A percentile compares a stretch with the other conserved stretches of the same genome.
Evolutionary conservation across 805 yeast genomes (phyloP).

Genomic region (Candida nonsorbophila): DNA sequence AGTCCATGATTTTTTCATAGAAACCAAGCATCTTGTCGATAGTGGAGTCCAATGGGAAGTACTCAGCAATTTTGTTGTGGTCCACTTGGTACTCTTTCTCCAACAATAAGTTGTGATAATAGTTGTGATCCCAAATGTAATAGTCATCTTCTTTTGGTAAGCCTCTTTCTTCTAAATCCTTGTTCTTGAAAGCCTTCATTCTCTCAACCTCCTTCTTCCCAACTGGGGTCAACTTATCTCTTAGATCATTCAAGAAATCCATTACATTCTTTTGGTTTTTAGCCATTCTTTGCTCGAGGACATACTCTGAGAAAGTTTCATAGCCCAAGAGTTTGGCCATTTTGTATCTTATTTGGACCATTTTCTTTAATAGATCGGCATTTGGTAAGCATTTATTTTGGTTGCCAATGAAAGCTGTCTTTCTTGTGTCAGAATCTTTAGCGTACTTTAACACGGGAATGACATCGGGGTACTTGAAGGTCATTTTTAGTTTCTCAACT

Average conservation of each 20-base stretch:
- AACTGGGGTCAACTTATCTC: conserved; percentile 50
- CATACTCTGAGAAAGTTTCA: conserved; percentile 60
- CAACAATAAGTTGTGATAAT: conserved; percentile 58
- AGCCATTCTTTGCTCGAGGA: conserved; percentile 78
- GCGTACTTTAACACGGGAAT: conserved; percentile 77
- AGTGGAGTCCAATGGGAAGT: conserved; percentile 69
- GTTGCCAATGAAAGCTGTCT: conserved; percentile 58
- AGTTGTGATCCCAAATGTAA: conserved; percentile 73
- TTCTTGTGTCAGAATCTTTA: conserved; percentile 57
- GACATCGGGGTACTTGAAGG: conserved; percentile 77
- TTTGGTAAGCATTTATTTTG: conserved; percentile 66
- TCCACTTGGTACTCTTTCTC: conserved; percentile 71
- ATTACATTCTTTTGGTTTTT: conserved; percentile 57
- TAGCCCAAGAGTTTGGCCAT: conserved; percentile 65
- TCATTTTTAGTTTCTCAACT: conserved; percentile 48
- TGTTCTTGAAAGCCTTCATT: conserved; percentile 47
- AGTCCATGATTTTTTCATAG: conserved; percentile 64
- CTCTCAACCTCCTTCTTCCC: conserved; percentile 50
- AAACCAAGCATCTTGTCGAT: conserved; percentile 64
- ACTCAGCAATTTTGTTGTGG: conserved; percentile 65
- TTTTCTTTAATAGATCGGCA: conserved; percentile 52
- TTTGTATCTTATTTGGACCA: conserved; percentile 57
- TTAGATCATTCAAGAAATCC: conserved; percentile 58
- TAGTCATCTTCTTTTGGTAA: conserved; percentile 29
- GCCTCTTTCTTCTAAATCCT: conserved; percentile 44